Base-by-base conservation (phyloP, 1,139 yeast species). In the Candida labiduridarum region DNA sequence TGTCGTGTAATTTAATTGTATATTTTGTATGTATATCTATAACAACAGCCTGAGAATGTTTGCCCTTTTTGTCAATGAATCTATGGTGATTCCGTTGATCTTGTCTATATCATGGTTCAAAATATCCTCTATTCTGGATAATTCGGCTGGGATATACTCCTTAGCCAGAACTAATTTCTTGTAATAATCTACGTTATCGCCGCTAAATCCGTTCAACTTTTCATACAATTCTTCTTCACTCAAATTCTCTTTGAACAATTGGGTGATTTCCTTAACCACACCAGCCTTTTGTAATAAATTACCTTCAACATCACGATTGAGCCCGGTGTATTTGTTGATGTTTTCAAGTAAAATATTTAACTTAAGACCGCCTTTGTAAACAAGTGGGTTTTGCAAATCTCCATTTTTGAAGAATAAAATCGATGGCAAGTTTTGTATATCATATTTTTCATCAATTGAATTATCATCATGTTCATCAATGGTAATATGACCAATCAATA, bases 251-350 rank as follows among this genome's bases (percentile, higher is more conserved):
- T 44, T 47, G 27, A 55, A 48, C 25, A 49, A 41, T 25, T 47
- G 41, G 14, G 41, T 50, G 2, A 83, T 52, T 3, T 67, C 71
- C 2, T 62, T 59, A 33, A 84, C 66, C 47, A 80, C 69, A 18
- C 96, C 96, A 9, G 89, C 91, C 9, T 59, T 56, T 1, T 61
- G 63, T 45, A 65, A 63, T 45, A 88, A 70, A 2, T 68, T 62
- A 4, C 96, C 96, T 40, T 61, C 58, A 1, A 59, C 50, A 31
- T 71, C 69, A 58, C 96, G 77, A 55, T 69, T 68, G n/a, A 83
- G 72, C 0, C 82, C 83, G 2, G 82, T 69, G 44, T 75, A 68
- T 3, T 64, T 65, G 61, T 86, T 85, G 48, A 88, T 69, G 58
- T 72, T 80, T 2, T 64, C 62, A 15, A 83, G 72, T 41, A 89